Evolutionary conservation across 2,329 filamentous ascomycete species (phyloP), one percentile per base, ranked within the genome.

Genomic region (Teratosphaeria zuluensis): DNA sequence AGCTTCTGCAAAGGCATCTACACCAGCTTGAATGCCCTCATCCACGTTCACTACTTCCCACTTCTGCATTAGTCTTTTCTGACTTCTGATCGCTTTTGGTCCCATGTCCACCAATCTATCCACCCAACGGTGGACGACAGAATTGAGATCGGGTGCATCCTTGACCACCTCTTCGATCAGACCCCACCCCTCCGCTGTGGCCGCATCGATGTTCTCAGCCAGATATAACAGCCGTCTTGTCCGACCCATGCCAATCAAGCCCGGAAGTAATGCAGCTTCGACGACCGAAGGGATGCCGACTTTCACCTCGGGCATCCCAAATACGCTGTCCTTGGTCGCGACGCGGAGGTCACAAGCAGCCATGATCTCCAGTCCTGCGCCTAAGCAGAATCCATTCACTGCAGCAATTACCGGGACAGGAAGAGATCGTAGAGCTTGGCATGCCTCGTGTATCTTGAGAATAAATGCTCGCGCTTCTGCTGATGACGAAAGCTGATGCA

Each of bases 261-360:
- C 66, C 16, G 73, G 72, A 12, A 75, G 60, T 6, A 74, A 58
- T 3, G 72, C 72, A 6, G 73, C 72, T 64, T 75, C 72, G 21
- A 76, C 71, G 1, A 75, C 73, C 35, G 69, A 72, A 2, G 74
- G 73, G 3, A 75, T 70, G 0, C 73, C 74, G 14, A 75, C 64
- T 33, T 61, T 64, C 12, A 75, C 72, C 62, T 75, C 73, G 1
- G 74, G 73, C 74, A 76, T 76, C 1, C 69, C 73, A 61, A 76
- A 73, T 3, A 65, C 61, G 8, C 69, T 70, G 21, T 61, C 59
- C 51, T 58, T 56, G 11, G 68, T 72, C 1, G 72, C 73, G 32
- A 75, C 64, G 19, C 73, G 65, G 46, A 75, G 59, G 61, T 75
- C 74, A 54, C 74, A 74, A 8, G 70, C 64, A 3, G 70, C 72